phyloP scores from a whole-genome alignment of 2,329 filamentous ascomycete species.

The Beauveria asiatica region DNA sequence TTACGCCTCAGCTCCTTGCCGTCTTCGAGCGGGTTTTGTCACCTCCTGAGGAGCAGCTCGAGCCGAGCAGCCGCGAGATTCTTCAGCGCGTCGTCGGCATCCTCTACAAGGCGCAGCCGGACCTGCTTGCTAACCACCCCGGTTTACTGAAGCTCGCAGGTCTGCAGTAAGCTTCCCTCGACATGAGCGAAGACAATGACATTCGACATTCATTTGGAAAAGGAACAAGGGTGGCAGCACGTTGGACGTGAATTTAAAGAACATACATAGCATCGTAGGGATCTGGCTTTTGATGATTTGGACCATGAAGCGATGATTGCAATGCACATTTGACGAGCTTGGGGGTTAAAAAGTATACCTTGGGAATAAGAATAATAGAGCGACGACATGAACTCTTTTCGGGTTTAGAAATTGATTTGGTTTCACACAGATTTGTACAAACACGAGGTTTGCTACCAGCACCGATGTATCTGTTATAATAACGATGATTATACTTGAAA shows the following conservation, averaged over 20 bases:
- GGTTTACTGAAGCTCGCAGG: slow-evolving; percentile 24
- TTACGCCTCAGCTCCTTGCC: slow-evolving; percentile 61
- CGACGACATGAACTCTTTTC: background rate
- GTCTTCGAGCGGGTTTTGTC: slow-evolving; percentile 66
- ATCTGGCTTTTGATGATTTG: slow-evolving; percentile 10
- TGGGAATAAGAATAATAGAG: slow-evolving; percentile 10
- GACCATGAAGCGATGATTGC: slow-evolving; percentile 11
- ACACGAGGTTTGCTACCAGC: background rate
- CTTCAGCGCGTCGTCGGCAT: slow-evolving; percentile 55
- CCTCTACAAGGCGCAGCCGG: slow-evolving; percentile 30
- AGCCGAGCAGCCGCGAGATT: slow-evolving; percentile 58
- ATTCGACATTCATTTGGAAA: background rate
- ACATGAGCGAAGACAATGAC: background rate
- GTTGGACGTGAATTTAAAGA: slow-evolving; percentile 2
- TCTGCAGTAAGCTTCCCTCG: slow-evolving; percentile 9
- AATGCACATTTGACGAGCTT: slow-evolving; percentile 8
- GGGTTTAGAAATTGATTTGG: background rate
- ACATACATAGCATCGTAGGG: slow-evolving; percentile 5
- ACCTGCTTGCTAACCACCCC: slow-evolving; percentile 23
- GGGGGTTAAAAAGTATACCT: slow-evolving; percentile 7
- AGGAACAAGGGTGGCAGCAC: background rate
- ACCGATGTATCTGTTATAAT: background rate
- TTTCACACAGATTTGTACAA: background rate
- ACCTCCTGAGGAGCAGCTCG: slow-evolving; percentile 66
- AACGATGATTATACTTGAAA: background rate